Conservation (phyloP, 805 yeast genomes). For the Cyberlindnera maritima region DNA sequence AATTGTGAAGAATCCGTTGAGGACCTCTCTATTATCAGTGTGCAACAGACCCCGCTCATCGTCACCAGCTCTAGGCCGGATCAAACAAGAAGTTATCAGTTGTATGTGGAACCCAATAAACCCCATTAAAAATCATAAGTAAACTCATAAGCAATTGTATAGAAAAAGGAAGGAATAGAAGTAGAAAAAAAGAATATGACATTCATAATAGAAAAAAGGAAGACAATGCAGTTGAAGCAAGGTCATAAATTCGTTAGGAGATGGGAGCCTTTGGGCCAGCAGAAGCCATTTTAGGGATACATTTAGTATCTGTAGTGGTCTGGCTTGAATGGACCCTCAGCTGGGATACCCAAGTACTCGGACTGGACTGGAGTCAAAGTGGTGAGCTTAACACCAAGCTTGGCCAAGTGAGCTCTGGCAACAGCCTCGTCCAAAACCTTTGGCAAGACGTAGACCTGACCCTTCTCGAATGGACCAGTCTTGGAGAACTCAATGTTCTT, state of each 20-base stretch:
- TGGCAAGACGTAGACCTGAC: constrained; percentile 90
- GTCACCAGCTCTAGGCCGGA: neutral
- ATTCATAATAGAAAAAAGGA: neutral
- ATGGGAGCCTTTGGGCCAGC: neutral
- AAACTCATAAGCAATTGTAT: constrained; percentile 1
- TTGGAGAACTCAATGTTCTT: constrained; percentile 86
- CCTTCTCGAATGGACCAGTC: constrained; percentile 86
- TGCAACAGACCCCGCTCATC: neutral
- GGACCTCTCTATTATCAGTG: constrained; percentile 13
- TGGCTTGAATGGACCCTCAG: constrained; percentile 96
- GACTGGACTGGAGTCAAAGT: constrained; percentile 76
- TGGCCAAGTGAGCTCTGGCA: constrained; percentile 93
- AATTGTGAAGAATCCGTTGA: constrained; percentile 23
- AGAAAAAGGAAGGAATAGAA: constrained; percentile 5
- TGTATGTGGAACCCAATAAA: constrained; percentile 10
- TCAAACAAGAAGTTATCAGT: neutral
- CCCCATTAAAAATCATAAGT: constrained; percentile 6
- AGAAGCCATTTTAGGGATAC: neutral
- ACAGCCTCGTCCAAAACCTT: constrained; percentile 98
- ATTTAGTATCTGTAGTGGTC: constrained; percentile 95
- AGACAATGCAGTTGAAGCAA: constrained; percentile 28
- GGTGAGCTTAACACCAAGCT: constrained; percentile 88
- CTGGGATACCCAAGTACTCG: constrained; percentile 89
- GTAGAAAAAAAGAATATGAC: constrained; percentile 7
- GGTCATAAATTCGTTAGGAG: constrained; percentile 3